phyloP scores from a whole-genome alignment of 2,329 filamentous ascomycete genomes.

The Colletotrichum agaves region DNA sequence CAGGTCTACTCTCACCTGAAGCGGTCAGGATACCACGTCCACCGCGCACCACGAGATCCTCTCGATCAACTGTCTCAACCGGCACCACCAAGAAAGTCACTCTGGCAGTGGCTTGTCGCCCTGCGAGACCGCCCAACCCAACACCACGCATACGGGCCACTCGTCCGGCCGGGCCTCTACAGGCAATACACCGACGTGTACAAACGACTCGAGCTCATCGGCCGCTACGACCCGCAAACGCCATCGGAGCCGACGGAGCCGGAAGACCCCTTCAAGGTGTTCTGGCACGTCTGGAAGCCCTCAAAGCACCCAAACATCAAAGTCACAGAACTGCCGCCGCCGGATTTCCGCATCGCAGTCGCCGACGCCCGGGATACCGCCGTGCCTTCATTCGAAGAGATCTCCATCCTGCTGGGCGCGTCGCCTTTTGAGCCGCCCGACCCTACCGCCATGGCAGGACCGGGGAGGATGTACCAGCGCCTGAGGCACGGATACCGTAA shows the following conservation, averaged over 20 bases:
- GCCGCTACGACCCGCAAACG: constrained; percentile 69
- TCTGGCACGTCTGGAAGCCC: constrained; percentile 87
- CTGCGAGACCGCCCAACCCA: constrained; percentile 50
- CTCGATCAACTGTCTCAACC: not conserved
- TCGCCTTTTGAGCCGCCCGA: constrained; percentile 75
- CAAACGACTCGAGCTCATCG: constrained; percentile 77
- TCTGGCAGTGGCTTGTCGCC: constrained; percentile 67
- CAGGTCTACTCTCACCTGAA: constrained; percentile 89
- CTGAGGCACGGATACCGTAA: constrained; percentile 87
- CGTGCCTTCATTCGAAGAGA: constrained; percentile 78
- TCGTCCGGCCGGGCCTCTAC: constrained; percentile 72
- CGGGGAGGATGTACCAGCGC: constrained; percentile 74
- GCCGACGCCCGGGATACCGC: constrained; percentile 77
- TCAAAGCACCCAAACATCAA: constrained; percentile 69
- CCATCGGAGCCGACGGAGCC: constrained; percentile 43
- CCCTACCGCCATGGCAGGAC: constrained; percentile 46
- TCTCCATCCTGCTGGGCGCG: constrained; percentile 76
- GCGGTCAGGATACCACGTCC: constrained; percentile 82
- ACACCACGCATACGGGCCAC: constrained; percentile 60
- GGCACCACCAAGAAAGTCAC: constrained; percentile 40
- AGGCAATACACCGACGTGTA: constrained; percentile 79
- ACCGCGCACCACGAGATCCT: constrained; percentile 66
- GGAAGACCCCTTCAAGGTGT: constrained; percentile 73
- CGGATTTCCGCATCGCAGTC: constrained; percentile 88
- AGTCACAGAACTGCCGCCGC: constrained; percentile 80